phyloP scores from a whole-genome alignment of 169 alveolate genomes.

The Perkinsus olseni region DNA sequence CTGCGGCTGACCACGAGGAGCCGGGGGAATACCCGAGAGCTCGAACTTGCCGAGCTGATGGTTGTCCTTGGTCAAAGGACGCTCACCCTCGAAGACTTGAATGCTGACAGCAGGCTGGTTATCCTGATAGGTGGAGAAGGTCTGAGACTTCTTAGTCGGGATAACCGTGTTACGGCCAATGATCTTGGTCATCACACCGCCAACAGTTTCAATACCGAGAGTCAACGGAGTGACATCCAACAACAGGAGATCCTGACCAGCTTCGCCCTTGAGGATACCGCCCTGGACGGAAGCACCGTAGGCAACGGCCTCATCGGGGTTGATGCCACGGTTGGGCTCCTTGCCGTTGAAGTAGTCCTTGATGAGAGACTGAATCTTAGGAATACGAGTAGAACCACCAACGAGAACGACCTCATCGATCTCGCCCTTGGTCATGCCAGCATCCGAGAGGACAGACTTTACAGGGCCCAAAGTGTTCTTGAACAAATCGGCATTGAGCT shows the following conservation, averaged over 20 bases:
- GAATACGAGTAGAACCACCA: conserved; percentile 93
- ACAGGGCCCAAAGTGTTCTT: conserved; percentile 83
- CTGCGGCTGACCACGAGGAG: conserved; percentile 92
- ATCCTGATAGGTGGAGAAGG: conserved; percentile 93
- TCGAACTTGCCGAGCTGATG: conserved; percentile 91
- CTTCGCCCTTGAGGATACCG: conserved; percentile 83
- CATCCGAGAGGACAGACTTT: conserved; percentile 77
- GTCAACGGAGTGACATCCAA: conserved; percentile 94
- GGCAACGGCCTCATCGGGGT: conserved; percentile 93
- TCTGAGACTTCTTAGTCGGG: conserved; percentile 93
- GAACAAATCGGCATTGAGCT: conserved; percentile 77
- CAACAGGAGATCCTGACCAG: conserved; percentile 78
- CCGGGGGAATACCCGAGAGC: conserved; percentile 87
- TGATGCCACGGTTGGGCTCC: conserved; percentile 82
- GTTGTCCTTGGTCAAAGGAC: conserved; percentile 92
- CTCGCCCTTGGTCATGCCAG: conserved; percentile 73
- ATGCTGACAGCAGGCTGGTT: conserved; percentile 89
- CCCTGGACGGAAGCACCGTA: conserved; percentile 95
- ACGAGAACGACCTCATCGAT: conserved; percentile 88
- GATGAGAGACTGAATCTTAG: conserved; percentile 80
- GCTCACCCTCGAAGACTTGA: conserved; percentile 93
- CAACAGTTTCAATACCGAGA: conserved; percentile 92
- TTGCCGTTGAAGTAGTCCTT: conserved; percentile 86
- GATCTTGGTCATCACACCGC: conserved; percentile 89
- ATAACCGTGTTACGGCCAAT: conserved; percentile 90